These are phyloP conservation scores for Claviceps capensis DNA, from an alignment of 2,329 filamentous ascomycete genomes.

Conservation along the genomic window DNA sequence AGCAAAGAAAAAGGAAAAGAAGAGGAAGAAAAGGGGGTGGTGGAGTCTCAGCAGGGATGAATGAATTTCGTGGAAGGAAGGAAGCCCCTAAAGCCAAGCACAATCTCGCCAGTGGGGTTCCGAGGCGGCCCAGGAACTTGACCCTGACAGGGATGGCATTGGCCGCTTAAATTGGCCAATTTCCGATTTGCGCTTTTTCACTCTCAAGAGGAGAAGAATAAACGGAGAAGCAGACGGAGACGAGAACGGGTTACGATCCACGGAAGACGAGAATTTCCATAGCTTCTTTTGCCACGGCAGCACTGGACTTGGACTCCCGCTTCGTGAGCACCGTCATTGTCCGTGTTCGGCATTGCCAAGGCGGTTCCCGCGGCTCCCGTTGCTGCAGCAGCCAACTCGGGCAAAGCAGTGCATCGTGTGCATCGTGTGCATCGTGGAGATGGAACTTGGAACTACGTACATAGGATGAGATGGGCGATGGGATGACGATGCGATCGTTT, in stretches of 20 bases:
- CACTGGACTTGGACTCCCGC: too few relatives aligned
- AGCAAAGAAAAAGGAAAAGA: neutral
- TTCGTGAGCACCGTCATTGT: too few relatives aligned
- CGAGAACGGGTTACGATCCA: neutral
- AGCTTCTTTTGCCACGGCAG: too few relatives aligned
- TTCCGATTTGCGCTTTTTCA: constrained; percentile 5
- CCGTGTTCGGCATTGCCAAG: too few relatives aligned
- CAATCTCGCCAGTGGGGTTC: constrained; percentile 8
- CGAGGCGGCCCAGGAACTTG: constrained; percentile 8
- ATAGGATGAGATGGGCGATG: neutral
- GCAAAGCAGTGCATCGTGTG: neutral
- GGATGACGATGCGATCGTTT: neutral
- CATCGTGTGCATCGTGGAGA: neutral
- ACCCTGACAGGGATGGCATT: constrained; percentile 1
- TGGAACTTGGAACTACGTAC: neutral
- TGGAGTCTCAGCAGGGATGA: neutral
- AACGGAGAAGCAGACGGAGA: neutral
- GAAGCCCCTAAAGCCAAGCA: neutral
- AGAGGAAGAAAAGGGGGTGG: neutral
- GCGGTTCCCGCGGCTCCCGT: too few relatives aligned
- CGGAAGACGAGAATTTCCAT: too few relatives aligned
- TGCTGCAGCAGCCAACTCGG: too few relatives aligned
- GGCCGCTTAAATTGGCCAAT: constrained; percentile 13
- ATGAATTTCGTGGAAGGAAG: neutral
- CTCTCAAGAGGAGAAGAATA: neutral